A percentile compares a stretch with the other conserved stretches of the same genome.
These are phyloP conservation scores for Irpex lacteus DNA, from an alignment of 1,284 basidiomycete species.

Conservation along the genomic window DNA sequence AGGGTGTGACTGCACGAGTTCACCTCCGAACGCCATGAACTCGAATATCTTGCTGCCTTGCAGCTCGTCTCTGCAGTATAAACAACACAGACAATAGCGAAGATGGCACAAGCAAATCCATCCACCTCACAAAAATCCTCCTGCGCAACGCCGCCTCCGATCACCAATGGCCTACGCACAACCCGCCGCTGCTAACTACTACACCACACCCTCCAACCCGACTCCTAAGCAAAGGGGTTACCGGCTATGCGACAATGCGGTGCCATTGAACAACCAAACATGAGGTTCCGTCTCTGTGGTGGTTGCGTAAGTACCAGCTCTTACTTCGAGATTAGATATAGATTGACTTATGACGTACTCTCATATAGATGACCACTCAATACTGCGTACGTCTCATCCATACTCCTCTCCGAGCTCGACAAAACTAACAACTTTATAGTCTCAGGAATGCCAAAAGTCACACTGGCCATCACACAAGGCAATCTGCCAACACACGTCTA, in stretches of 20 bases:
- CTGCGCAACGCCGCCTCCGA: conserved; percentile 3
- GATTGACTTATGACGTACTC: conserved; percentile 15
- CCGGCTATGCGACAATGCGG: conserved; percentile 76
- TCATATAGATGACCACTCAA: conserved; percentile 66
- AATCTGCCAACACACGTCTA: conserved; percentile 74
- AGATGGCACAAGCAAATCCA: conserved; percentile 14
- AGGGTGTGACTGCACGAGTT: conserved; percentile 15
- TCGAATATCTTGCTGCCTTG: conserved; percentile 4
- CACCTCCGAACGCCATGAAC: conserved; percentile 6
- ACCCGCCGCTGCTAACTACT: conserved; percentile 76
- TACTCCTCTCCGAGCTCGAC: background rate
- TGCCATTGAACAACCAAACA: conserved; percentile 55
- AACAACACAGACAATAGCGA: conserved; percentile 14
- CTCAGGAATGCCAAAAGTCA: conserved; percentile 69
- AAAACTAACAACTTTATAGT: conserved; percentile 37
- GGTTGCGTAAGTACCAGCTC: conserved; percentile 62
- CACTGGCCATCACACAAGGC: conserved; percentile 75
- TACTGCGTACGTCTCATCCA: conserved; percentile 62
- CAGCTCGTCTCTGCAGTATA: conserved; percentile 12
- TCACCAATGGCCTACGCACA: conserved; percentile 50
- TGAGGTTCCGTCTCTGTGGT: conserved; percentile 72
- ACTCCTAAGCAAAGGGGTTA: conserved; percentile 62
- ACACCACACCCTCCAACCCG: conserved; percentile 47
- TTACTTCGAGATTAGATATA: background rate
- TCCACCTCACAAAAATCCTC: conserved; percentile 4